Conservation (phyloP, 371 early-diverging fungal genomes). For the Apophysomyces sp. region DNA sequence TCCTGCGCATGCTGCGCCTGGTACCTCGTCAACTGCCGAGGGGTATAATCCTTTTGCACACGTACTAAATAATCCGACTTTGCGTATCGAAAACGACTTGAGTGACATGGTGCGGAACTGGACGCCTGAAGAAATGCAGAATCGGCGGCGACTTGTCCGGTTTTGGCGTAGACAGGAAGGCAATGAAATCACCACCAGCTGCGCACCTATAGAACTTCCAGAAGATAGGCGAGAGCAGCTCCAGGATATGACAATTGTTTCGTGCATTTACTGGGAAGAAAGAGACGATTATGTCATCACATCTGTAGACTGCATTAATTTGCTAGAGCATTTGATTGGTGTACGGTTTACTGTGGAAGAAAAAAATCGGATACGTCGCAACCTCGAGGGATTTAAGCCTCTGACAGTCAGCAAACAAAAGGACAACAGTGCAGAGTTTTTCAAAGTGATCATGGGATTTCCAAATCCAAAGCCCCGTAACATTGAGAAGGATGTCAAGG, state of each 20-base stretch:
- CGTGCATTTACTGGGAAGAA: conserved; percentile 79
- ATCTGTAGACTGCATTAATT: conserved; percentile 72
- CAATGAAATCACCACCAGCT: conserved; percentile 67
- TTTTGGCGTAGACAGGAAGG: conserved; percentile 69
- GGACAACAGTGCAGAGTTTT: conserved; percentile 67
- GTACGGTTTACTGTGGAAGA: conserved; percentile 76
- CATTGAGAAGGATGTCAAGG: conserved; percentile 82
- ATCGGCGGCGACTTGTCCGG: conserved; percentile 69
- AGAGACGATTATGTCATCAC: conserved; percentile 72
- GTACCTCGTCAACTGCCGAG: neutral
- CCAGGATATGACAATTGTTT: conserved; percentile 60
- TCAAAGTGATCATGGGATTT: conserved; percentile 76
- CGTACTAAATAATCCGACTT: conserved; percentile 67
- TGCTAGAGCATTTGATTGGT: conserved; percentile 70
- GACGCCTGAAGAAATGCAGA: conserved; percentile 59
- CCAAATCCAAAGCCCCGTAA: conserved; percentile 79
- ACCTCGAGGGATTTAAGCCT: conserved; percentile 76
- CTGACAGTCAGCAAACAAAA: conserved; percentile 72
- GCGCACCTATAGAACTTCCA: conserved; percentile 50
- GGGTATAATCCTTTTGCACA: conserved; percentile 55
- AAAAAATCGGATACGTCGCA: conserved; percentile 80
- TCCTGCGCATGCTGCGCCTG: neutral
- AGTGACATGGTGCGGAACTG: conserved; percentile 55
- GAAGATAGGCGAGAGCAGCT: conserved; percentile 46
- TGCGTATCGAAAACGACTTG: conserved; percentile 62